Conservation (phyloP, 1,139 yeast species). For the Candida albicans region DNA sequence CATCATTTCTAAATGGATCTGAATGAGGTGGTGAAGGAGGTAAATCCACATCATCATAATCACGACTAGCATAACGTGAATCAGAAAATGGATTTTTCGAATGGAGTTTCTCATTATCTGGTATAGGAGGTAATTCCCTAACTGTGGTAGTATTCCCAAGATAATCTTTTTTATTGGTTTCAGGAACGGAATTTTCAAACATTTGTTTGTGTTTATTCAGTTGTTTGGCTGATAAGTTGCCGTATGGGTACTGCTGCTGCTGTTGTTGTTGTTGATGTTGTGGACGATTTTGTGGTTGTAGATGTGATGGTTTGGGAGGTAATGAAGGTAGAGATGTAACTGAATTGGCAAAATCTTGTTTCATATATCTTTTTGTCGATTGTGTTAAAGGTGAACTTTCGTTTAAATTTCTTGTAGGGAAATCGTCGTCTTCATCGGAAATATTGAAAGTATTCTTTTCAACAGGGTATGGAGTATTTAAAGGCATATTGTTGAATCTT, state of each 20-base stretch:
- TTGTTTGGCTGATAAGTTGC: not conserved
- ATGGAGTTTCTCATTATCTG: not conserved
- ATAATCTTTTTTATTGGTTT: too few species aligned
- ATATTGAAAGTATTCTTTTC: not conserved
- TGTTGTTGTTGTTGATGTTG: not conserved
- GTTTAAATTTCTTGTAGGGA: not conserved
- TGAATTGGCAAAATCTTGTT: not conserved
- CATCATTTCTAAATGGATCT: constrained; percentile 12
- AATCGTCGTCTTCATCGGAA: constrained; percentile 4
- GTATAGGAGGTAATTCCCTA: constrained; percentile 14
- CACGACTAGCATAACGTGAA: not conserved
- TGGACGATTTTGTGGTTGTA: not conserved
- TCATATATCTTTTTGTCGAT: not conserved
- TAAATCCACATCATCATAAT: constrained; percentile 10
- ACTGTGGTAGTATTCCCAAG: too few species aligned
- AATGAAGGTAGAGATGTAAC: constrained; percentile 6
- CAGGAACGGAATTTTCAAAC: too few species aligned
- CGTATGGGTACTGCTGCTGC: constrained; percentile 3
- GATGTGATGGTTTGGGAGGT: constrained; percentile 6
- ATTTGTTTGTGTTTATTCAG: not conserved
- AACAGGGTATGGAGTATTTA: constrained; percentile 1
- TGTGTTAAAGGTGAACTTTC: constrained; percentile 2
- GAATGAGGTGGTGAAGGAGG: constrained; percentile 10
- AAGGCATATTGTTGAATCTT: not conserved
- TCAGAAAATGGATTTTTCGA: constrained; percentile 11